These are phyloP conservation scores for Suhomyces kilbournensis DNA, from an alignment of 805 yeast species.

Conservation along the genomic window DNA sequence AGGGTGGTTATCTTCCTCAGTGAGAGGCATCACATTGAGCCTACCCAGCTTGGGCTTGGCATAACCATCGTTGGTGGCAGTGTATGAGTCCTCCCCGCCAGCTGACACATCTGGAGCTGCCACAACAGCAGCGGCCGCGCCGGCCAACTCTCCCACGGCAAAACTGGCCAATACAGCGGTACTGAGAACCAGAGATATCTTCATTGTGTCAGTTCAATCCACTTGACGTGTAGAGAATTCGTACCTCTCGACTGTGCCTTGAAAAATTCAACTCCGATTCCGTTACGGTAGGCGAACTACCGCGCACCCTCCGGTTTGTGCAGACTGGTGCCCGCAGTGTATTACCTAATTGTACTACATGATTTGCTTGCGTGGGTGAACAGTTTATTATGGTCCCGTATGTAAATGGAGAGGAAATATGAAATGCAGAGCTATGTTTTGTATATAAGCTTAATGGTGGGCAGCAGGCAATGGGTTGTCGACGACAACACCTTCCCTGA, in stretches of 20 bases:
- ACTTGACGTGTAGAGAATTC: not conserved
- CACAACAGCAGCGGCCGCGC: not conserved
- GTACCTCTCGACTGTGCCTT: not conserved
- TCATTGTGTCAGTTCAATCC: not conserved
- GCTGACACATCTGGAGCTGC: not conserved
- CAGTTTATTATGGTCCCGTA: not conserved
- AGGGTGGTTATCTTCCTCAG: constrained; percentile 29
- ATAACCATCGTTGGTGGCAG: not conserved
- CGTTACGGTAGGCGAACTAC: constrained; percentile 4
- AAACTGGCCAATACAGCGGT: not conserved
- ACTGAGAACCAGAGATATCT: not conserved
- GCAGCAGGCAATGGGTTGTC: constrained; percentile 55
- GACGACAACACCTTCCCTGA: constrained; percentile 60
- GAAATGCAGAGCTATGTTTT: not conserved
- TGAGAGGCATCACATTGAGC: constrained; percentile 19
- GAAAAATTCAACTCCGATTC: constrained; percentile 3
- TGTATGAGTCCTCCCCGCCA: not conserved
- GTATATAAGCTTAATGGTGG: constrained; percentile 24
- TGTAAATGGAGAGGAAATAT: not conserved
- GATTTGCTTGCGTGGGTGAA: not conserved
- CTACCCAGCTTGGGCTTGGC: not conserved
- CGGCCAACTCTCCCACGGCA: not conserved
- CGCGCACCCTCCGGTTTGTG: not conserved
- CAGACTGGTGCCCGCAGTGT: not conserved
- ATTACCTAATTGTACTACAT: not conserved